phyloP scores from a whole-genome alignment of 768 basidiomycete species.

The Mycena pura region DNA sequence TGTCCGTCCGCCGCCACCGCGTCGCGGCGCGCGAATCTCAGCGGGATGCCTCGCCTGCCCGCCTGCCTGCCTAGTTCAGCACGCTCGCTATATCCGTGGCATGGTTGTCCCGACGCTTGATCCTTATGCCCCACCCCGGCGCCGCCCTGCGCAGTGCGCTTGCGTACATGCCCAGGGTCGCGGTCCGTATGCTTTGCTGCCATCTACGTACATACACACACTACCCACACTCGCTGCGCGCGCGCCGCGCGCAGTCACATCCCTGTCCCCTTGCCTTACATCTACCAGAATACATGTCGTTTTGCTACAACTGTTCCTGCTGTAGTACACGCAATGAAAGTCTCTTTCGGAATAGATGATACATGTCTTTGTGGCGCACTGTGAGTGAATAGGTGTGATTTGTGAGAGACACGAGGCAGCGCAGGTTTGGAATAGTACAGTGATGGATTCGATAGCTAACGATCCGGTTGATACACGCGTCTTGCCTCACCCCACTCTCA shows the following conservation, averaged over 20 bases:
- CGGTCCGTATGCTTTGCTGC: constrained; percentile 11
- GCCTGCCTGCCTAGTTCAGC: constrained; percentile 1
- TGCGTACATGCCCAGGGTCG: not conserved
- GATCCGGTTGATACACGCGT: no score
- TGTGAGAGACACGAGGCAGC: no score
- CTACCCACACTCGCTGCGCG: not conserved
- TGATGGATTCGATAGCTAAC: no score
- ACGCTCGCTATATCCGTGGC: not conserved
- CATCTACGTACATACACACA: not conserved
- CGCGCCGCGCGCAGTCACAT: not conserved
- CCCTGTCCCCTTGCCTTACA: not conserved
- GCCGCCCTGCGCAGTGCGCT: constrained; percentile 3
- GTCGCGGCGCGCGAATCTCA: not conserved
- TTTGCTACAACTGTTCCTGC: constrained; percentile 43
- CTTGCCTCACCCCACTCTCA: no score
- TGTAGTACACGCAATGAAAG: constrained; percentile 53
- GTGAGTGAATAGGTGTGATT: no score
- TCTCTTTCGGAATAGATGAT: no score
- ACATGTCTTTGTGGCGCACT: no score
- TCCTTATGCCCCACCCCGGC: constrained; percentile 13
- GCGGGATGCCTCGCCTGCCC: not conserved
- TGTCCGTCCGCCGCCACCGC: not conserved
- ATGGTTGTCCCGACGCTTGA: not conserved
- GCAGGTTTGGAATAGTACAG: no score
- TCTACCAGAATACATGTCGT: not conserved